These are phyloP conservation scores for Nicotiana tabacum DNA, from an alignment of 257 asterid genomes.

Conservation along the genomic window DNA sequence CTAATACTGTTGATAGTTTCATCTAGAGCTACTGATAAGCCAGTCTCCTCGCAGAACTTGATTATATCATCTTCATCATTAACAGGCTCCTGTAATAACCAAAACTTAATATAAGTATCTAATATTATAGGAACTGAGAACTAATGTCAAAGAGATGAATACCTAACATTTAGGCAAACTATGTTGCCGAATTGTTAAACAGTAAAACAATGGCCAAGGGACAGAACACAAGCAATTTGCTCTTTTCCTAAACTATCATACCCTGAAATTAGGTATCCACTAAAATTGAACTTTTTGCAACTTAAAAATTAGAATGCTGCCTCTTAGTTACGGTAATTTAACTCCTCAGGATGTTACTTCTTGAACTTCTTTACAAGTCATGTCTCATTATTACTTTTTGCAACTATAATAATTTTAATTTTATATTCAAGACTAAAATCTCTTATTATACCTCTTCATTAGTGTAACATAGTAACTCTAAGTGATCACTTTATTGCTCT, in stretches of 20 bases:
- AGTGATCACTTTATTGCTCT: neutral
- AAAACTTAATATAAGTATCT: neutral
- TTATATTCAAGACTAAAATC: neutral
- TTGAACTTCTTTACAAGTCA: neutral
- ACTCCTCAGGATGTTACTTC: neutral
- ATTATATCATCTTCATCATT: conserved; percentile 59
- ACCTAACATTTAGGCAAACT: neutral
- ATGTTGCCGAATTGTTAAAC: neutral
- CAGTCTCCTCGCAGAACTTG: conserved; percentile 79
- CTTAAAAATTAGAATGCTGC: neutral
- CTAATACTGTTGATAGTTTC: conserved; percentile 61
- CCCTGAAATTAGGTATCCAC: conserved; percentile 4
- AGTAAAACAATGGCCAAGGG: neutral
- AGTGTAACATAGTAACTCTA: neutral
- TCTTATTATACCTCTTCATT: neutral
- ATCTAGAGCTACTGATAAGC: conserved; percentile 89
- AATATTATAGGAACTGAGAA: neutral
- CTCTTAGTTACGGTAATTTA: neutral
- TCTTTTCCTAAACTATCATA: neutral
- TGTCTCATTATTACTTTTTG: neutral
- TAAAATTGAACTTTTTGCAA: neutral
- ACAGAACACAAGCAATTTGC: neutral
- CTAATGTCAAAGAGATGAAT: neutral
- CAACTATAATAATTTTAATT: neutral
- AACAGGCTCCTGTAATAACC: conserved; percentile 80